phyloP scores from a whole-genome alignment of 352 stramenopile species.

The Pythium aquatile region DNA sequence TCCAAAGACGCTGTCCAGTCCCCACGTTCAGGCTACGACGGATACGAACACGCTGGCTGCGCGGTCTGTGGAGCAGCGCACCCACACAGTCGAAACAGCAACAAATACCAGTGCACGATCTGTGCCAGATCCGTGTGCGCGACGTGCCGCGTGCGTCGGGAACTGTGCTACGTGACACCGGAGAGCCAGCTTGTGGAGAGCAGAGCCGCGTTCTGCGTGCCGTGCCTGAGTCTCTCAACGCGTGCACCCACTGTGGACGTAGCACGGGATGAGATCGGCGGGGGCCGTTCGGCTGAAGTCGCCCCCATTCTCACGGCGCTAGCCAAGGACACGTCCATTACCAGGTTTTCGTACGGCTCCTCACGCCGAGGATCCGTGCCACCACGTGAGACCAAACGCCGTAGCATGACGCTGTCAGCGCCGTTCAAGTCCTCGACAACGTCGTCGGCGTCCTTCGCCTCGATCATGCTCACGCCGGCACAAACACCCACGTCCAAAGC shows the following conservation, averaged over 20 bases:
- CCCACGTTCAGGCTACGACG: constrained; percentile 3
- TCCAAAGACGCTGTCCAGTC: neutral
- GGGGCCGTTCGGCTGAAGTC: constrained; percentile 5
- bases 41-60: constrained; percentile 1
- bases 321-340: constrained; percentile 16
- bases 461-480: neutral
- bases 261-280: constrained; percentile 22
- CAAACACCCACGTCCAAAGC: constrained; percentile 10
- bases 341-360: constrained; percentile 18
- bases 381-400: constrained; percentile 8
- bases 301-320: constrained; percentile 19
- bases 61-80: neutral
- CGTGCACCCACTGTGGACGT: constrained; percentile 15
- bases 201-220: constrained; percentile 22
- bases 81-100: neutral
- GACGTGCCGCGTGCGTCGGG: constrained; percentile 23
- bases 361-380: neutral
- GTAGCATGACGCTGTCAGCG: constrained; percentile 21
- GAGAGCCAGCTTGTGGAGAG: constrained; percentile 19
- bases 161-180: constrained; percentile 13
- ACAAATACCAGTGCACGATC: constrained; percentile 20
- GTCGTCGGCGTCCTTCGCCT: constrained; percentile 8
- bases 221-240: constrained; percentile 21
- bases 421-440: constrained; percentile 7
- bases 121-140: constrained; percentile 21